Evolutionary conservation across 2,329 filamentous ascomycete species (phyloP), one percentile per base, ranked within the genome.

Genomic region (Trichophyton verrucosum): DNA sequence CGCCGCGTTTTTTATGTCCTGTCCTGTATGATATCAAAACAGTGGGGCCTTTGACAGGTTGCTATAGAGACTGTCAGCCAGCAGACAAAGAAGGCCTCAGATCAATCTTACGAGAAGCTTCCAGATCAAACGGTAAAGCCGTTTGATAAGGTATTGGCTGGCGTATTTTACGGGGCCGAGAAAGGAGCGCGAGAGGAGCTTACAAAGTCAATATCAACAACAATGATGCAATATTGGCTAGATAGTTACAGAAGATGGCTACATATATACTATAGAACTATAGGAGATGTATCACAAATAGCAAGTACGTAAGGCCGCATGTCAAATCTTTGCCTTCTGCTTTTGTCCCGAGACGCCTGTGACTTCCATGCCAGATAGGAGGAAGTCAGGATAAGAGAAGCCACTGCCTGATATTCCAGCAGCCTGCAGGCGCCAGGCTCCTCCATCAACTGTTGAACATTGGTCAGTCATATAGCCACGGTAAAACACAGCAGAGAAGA

Each of bases 341-440:
- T 81, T 83, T 60, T 76, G 76, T 11, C 81, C 81, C 61, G 80
- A 80, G 9, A 85, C 83, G 5, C 83, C 83, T n/a, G 76, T 75
- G 2, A 86, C 78, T 1, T 71, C 71, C 13, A 77, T 70, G 0
- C 79, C 81, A 1, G 77, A 79, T 1, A 85, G 73, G 17, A 86
- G 71, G 65, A 84, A 83, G 63, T 85, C 82, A 0, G 83, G 83
- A 68, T 86, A 86, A 59, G 71, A 64, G 64, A 79, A 76, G 5
- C 69, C 69, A 9, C 73, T 71, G 5, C 73, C 74, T 5, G 68
- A 64, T 5, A 66, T 63, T 8, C 66, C 66, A n/a, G 66, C 60
- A 1, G 66, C 60, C 1, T 71, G 71, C 58, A 71, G 74, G 20
- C 74, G 73, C 74, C 74, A 76, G 58, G 69, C 70, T 24, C 72